Base-by-base conservation (phyloP, 768 basidiomycete species). In the Mycena filopes region DNA sequence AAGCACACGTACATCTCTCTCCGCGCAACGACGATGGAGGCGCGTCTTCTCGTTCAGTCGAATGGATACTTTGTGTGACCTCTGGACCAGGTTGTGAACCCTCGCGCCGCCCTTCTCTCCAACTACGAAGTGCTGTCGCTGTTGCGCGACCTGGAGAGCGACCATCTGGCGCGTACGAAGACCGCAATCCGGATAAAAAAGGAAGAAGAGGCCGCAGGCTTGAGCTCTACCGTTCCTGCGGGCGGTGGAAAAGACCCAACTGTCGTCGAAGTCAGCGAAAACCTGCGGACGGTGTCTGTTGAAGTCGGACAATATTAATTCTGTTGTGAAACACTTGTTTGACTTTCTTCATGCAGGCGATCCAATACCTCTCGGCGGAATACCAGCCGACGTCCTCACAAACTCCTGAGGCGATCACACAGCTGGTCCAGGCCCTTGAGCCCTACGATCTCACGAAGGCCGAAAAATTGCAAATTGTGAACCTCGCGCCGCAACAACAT, bases 391-490 rank as follows among this genome's bases (percentile, higher is more conserved):
- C 88, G 0, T 74, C 77, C 0, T 75, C 82, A 11, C 95, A 97
- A 76, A 89, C 87, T 2, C 80, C 85, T 2, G 83, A 85, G 55
- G 84, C 87, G 15, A 86, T 97, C 60, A 77, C 86, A 1, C 80
- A 81, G 60, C 87, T 98, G 15, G 87, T 92, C 20, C 85, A 87
- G 60, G 81, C 81, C 41, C 86, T 98, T 12, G 84, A 86, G 2
- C 80, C 86, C 21, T 92, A 88, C 67, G 83, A 86, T 36, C 80
- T 98, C 66, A 96, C 95, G 1, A 98, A 96, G 71, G 88, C 92
- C 3, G 96, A 98, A 82, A 95, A 96, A 73, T 83, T 98, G 4
- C 94, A 96, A 72, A 84, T 98, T 38, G 89, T 94, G n/a, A 98
- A 98, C 72, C 83, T 97, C 7, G 91, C 90, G 1, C 96, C 96